Evolutionary conservation across 2,329 filamentous ascomycete genomes (phyloP), one percentile per base, ranked within the genome.

Genomic region (Phialemonium atrogriseum): DNA sequence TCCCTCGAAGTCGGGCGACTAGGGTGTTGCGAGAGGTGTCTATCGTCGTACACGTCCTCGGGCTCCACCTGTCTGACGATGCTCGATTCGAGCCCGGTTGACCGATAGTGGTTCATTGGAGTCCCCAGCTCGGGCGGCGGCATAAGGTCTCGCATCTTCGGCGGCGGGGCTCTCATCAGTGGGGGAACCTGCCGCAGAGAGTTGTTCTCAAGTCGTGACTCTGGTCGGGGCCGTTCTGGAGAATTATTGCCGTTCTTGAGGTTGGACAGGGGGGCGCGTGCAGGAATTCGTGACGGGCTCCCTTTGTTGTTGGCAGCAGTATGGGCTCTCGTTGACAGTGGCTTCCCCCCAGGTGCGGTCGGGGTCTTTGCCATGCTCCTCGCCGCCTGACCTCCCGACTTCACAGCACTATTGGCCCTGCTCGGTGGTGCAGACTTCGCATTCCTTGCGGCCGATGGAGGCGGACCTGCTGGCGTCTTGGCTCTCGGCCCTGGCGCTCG

Each of bases 11-110:
- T 48, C 20, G 46, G 56, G 30, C 38, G 48, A 49, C 38, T 53
- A 44, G 59, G 58, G 20, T 48, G 47, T 27, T 56, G 49, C 10
- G 49, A 43, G 17, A 47, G 35, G 17, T 51, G 43, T 16, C 38
- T 60, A 47, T 89, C 86, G 46, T 89, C 80, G 48, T 94, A 95
- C 0, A 85, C 80, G 46, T 95, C 89, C 47, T 95, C 89, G 0
- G 84, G 84, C 40, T 76, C 70, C 5, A 78, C 64, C 7, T 69
- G 66, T 13, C 75, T 66, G 24, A 79, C 68, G 51, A 77, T 60
- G 58, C 73, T 70, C 4, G 70, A 66, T 4, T 56, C 55, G 5
- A 74, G 56, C 10, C 65, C 69, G 1, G 59, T 48, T 9, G 58
- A 51, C 29, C 64, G 65, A 46, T 72, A 73, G 5, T 60, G 60